phyloP scores from a whole-genome alignment of 1,284 basidiomycete genomes.

The Puccinia hordei region DNA sequence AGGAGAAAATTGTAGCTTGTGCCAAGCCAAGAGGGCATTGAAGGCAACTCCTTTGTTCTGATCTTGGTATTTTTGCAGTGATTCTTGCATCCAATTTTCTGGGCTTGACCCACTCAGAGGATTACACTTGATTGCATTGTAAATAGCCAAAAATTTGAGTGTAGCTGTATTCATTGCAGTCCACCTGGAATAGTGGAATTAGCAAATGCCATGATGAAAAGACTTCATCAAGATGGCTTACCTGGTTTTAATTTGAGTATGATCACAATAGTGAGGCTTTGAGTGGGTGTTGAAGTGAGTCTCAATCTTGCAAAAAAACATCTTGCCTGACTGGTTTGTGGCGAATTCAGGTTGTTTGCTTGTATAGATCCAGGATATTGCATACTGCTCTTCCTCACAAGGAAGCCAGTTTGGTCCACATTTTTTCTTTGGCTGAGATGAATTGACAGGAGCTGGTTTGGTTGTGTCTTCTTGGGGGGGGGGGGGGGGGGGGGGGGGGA shows the following conservation, averaged over 20 bases:
- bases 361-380: not conserved
- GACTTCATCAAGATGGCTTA: no score
- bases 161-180: constrained; percentile 13
- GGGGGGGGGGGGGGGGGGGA: no score
- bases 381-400: constrained; percentile 13
- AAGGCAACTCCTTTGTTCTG: constrained; percentile 4
- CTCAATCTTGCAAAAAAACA: not conserved
- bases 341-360: constrained; percentile 9
- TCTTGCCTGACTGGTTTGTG: constrained; percentile 19
- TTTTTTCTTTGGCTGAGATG: no score
- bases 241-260: no score
- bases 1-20: not conserved
- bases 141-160: constrained; percentile 20
- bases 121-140: constrained; percentile 23
- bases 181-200: not conserved
- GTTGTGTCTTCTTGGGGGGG: no score
- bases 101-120: constrained; percentile 10
- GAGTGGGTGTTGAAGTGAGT: constrained; percentile 1
- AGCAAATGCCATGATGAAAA: no score
- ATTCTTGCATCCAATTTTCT: not conserved
- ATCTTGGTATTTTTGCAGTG: not conserved
- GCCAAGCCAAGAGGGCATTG: no score
- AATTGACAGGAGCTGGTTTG: no score
- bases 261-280: constrained; percentile 3
- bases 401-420: constrained; percentile 21